Evolutionary conservation across 2,329 filamentous ascomycete genomes (phyloP).

Genomic region (Capronia epimyces): DNA sequence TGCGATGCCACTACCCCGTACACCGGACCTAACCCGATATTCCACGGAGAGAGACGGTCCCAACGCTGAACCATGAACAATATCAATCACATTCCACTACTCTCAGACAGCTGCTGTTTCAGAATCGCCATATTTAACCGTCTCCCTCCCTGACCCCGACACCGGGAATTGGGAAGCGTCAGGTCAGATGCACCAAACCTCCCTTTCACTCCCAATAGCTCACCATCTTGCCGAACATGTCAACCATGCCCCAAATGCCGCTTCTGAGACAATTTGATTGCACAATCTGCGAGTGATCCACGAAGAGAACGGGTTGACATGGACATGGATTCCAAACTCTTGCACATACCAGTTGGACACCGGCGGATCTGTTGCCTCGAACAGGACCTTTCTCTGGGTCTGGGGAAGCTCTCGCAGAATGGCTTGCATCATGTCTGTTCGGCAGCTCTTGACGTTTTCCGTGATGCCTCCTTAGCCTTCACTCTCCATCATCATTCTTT

Average conservation of each 20-base stretch:
- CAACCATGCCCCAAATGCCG: constrained; percentile 53
- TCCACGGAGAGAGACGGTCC: too few relatives aligned
- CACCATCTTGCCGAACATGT: constrained; percentile 52
- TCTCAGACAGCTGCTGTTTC: too few relatives aligned
- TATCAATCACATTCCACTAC: too few relatives aligned
- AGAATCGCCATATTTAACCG: too few relatives aligned
- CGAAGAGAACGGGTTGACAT: constrained; percentile 55
- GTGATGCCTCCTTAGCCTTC: constrained; percentile 58
- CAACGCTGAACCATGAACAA: too few relatives aligned
- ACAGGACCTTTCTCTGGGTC: constrained; percentile 52
- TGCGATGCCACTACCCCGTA: too few relatives aligned
- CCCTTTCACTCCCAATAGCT: constrained; percentile 27
- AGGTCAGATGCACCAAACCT: too few relatives aligned
- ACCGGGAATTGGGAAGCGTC: too few relatives aligned
- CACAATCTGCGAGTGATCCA: constrained; percentile 55
- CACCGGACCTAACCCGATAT: too few relatives aligned
- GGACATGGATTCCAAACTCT: constrained; percentile 53
- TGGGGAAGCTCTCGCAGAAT: constrained; percentile 49
- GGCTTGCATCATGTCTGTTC: constrained; percentile 51
- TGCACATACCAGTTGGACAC: constrained; percentile 55
- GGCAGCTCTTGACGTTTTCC: constrained; percentile 51
- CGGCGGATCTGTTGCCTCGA: constrained; percentile 52
- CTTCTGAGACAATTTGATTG: constrained; percentile 49
- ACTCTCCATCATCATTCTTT: constrained; percentile 56
- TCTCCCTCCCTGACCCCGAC: too few relatives aligned